Evolutionary conservation across 139 green algal species (phyloP).

Genomic region (Haematococcus lacustris): DNA sequence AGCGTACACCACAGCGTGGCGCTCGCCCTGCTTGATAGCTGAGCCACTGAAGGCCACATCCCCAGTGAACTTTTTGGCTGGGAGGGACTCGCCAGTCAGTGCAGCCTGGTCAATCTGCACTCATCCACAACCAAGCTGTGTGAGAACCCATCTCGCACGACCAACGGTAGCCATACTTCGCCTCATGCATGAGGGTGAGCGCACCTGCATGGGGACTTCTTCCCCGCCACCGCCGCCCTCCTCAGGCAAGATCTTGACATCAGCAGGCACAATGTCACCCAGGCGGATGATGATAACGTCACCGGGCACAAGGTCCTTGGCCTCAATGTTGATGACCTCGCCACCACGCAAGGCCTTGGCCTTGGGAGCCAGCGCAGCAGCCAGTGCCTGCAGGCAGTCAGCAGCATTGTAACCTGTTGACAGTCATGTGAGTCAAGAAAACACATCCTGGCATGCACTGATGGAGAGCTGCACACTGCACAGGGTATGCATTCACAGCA

Average conservation of each 20-base stretch:
- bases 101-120: slow-evolving; percentile 71
- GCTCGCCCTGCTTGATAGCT: slow-evolving; percentile 83
- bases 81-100: slow-evolving; percentile 81
- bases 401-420: too few species aligned
- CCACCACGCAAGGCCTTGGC: slow-evolving; percentile 56
- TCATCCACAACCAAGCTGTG: background rate
- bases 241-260: slow-evolving; percentile 75
- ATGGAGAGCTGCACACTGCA: too few species aligned
- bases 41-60: slow-evolving; percentile 75
- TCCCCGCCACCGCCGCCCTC: slow-evolving; percentile 26
- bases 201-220: slow-evolving; percentile 61
- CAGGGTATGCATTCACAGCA: too few species aligned
- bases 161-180: background rate
- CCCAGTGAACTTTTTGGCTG: slow-evolving; percentile 74
- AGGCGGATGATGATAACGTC: slow-evolving; percentile 77
- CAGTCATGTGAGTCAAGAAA: too few species aligned
- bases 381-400: slow-evolving; percentile 42
- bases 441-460: too few species aligned
- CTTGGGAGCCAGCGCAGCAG: slow-evolving; percentile 65
- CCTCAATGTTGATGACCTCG: slow-evolving; percentile 46
- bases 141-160: too few species aligned
- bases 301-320: slow-evolving; percentile 56
- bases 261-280: slow-evolving; percentile 79
- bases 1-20: slow-evolving; percentile 68
- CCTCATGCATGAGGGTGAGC: background rate